Evolutionary conservation across 306 rosid species (phyloP).

Genomic region (Quercus suber): DNA sequence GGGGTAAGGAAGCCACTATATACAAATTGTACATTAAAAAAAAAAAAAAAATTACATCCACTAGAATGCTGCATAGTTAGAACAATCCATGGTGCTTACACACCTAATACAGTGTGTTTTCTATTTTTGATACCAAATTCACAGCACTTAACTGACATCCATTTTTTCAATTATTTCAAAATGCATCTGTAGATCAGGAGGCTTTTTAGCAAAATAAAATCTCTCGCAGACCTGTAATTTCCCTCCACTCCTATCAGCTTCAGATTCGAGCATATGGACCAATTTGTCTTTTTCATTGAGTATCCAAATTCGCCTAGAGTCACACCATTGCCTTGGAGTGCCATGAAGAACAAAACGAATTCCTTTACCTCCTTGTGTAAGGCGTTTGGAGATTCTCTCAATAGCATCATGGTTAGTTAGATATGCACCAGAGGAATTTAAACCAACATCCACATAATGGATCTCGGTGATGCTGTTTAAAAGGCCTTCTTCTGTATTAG

Average conservation of each 20-base stretch:
- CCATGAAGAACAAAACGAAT: constrained; percentile 77
- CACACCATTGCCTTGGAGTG: constrained; percentile 87
- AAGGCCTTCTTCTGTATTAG: constrained; percentile 48
- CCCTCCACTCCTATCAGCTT: constrained; percentile 42
- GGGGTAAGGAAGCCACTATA: not conserved
- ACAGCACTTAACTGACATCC: constrained; percentile 37
- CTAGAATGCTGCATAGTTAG: not conserved
- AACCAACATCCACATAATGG: constrained; percentile 88
- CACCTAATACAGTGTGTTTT: too few species aligned
- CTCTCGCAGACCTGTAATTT: constrained; percentile 45
- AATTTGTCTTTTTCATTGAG: constrained; percentile 54
- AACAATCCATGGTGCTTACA: not conserved
- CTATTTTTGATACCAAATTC: not conserved
- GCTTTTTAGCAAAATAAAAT: constrained; percentile 58
- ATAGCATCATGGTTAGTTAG: constrained; percentile 46
- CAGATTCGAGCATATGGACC: constrained; percentile 52
- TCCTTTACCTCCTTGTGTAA: constrained; percentile 33
- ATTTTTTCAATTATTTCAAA: constrained; percentile 73
- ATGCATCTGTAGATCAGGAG: constrained; percentile 77
- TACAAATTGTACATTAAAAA: not conserved
- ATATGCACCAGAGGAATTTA: constrained; percentile 74
- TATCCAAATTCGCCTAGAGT: constrained; percentile 62
- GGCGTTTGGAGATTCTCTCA: constrained; percentile 45
- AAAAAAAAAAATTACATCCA: not conserved
- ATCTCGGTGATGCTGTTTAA: constrained; percentile 61